These are phyloP conservation scores for Phialocephala sp. DNA, from an alignment of 2,329 filamentous ascomycete species.

Conservation along the genomic window DNA sequence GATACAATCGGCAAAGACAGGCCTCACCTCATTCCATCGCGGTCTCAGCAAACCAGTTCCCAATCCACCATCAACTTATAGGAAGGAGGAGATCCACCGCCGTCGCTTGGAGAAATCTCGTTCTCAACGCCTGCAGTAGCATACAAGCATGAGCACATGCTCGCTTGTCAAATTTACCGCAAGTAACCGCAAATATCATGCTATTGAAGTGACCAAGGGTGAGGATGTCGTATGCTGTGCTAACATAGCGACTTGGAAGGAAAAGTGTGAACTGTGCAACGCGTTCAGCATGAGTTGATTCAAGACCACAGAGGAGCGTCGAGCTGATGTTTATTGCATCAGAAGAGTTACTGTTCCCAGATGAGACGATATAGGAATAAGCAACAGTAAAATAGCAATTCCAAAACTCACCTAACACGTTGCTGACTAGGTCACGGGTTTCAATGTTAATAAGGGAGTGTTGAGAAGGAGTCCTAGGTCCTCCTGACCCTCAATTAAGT, in stretches of 20 bases:
- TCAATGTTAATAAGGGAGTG: slow-evolving; percentile 48
- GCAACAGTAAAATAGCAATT: slow-evolving; percentile 49
- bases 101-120: neutral
- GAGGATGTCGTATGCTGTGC: slow-evolving; percentile 55
- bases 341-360: slow-evolving; percentile 47
- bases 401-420: slow-evolving; percentile 48
- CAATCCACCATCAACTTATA: neutral
- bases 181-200: slow-evolving; percentile 47
- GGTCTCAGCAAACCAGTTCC: neutral
- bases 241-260: slow-evolving; percentile 52
- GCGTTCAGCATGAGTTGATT: slow-evolving; percentile 48
- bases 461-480: slow-evolving; percentile 50
- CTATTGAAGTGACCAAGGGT: slow-evolving; percentile 52
- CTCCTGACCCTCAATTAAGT: slow-evolving; percentile 45
- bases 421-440: slow-evolving; percentile 48
- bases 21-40: neutral
- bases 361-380: slow-evolving; percentile 47
- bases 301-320: slow-evolving; percentile 50
- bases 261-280: slow-evolving; percentile 49
- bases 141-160: slow-evolving; percentile 13
- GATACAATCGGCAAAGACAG: neutral
- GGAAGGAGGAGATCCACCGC: slow-evolving; percentile 9
- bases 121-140: slow-evolving; percentile 19
- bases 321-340: slow-evolving; percentile 47
- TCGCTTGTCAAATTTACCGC: slow-evolving; percentile 50